Conservation (phyloP, 805 yeast species). For the Huiozyma sinensis region DNA sequence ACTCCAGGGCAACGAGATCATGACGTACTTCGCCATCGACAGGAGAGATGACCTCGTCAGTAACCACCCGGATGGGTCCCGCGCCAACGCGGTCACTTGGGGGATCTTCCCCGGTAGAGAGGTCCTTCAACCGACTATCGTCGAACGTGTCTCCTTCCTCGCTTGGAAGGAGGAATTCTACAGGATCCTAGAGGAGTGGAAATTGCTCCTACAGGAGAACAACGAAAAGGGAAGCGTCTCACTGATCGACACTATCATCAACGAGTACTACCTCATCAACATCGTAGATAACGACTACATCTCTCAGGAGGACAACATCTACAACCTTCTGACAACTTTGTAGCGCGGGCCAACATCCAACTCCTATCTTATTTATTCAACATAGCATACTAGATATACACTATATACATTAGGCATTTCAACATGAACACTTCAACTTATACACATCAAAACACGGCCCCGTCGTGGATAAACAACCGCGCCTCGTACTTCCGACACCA, state of each 20-base stretch:
- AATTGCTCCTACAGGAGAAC: constrained; percentile 35
- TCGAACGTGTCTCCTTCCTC: constrained; percentile 78
- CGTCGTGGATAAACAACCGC: constrained; percentile 63
- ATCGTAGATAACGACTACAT: constrained; percentile 81
- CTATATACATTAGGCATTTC: constrained; percentile 5
- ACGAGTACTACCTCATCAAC: constrained; percentile 66
- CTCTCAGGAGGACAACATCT: constrained; percentile 44
- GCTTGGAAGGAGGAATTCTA: constrained; percentile 98
- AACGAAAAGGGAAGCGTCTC: constrained; percentile 24
- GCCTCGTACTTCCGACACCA: constrained; percentile 72
- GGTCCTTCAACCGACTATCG: constrained; percentile 90
- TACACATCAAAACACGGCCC: constrained; percentile 43
- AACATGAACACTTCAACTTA: constrained; percentile 6
- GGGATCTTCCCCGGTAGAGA: constrained; percentile 96
- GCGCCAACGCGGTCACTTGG: constrained; percentile 95
- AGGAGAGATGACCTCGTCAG: constrained; percentile 45
- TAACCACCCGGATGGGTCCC: constrained; percentile 57
- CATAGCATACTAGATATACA: constrained; percentile 5
- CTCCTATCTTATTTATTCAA: constrained; percentile 3
- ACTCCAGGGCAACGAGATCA: constrained; percentile 35
- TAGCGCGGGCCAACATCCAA: too few species aligned
- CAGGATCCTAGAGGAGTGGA: constrained; percentile 77
- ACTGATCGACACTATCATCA: constrained; percentile 25
- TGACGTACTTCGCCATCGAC: constrained; percentile 73
- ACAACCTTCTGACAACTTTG: constrained; percentile 33